Conservation (phyloP, 768 basidiomycete genomes). For the Pleurotus citrinopileatus region DNA sequence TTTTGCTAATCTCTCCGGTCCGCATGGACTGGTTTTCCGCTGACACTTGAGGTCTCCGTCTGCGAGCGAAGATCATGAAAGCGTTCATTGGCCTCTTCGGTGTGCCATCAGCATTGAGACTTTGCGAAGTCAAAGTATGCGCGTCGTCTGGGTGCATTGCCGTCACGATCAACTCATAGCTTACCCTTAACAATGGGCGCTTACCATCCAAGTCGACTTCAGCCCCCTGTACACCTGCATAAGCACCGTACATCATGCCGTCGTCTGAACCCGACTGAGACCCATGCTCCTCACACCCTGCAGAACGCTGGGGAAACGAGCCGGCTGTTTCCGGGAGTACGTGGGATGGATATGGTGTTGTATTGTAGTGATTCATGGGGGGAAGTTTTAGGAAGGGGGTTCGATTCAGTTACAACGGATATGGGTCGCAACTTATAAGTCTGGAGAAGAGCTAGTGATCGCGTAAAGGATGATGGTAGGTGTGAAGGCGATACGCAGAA, state of each 20-base stretch:
- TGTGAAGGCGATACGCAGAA: too few relatives aligned
- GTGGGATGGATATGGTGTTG: constrained; percentile 19
- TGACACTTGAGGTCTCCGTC: constrained; percentile 78
- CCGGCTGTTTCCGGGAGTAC: constrained; percentile 24
- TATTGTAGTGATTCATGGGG: constrained; percentile 28
- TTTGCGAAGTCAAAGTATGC: constrained; percentile 66
- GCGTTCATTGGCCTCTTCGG: constrained; percentile 93
- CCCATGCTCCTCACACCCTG: constrained; percentile 37
- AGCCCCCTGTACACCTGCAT: constrained; percentile 32
- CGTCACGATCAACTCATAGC: constrained; percentile 9
- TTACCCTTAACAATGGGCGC: constrained; percentile 9
- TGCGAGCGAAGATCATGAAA: constrained; percentile 90
- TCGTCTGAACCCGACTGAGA: constrained; percentile 61
- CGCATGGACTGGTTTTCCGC: constrained; percentile 89
- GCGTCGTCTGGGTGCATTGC: constrained; percentile 26
- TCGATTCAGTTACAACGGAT: too few relatives aligned
- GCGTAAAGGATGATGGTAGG: too few relatives aligned
- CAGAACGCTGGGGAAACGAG: constrained; percentile 19
- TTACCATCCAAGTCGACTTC: constrained; percentile 48
- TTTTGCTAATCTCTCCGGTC: constrained; percentile 87
- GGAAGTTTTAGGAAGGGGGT: neutral
- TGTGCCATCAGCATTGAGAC: constrained; percentile 82
- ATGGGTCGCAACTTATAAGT: too few relatives aligned
- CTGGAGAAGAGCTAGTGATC: too few relatives aligned
- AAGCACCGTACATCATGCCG: constrained; percentile 34